These are phyloP conservation scores for Apiospora phragmitis DNA, from an alignment of 2,329 filamentous ascomycete species.

Conservation along the genomic window DNA sequence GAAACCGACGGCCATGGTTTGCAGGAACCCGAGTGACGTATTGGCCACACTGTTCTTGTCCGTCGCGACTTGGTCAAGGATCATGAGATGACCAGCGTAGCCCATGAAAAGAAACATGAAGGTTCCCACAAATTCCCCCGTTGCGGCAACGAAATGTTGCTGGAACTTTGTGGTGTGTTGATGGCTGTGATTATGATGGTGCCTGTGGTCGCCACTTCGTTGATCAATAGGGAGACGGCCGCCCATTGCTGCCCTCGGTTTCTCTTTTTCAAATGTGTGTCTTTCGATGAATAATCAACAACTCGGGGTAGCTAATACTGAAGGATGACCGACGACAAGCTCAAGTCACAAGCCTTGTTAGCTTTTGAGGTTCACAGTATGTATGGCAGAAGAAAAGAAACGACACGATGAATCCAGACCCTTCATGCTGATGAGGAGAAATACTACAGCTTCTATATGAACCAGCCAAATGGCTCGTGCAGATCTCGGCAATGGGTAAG, in stretches of 20 bases:
- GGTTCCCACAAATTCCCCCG: constrained; percentile 43
- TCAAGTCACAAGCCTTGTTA: background rate
- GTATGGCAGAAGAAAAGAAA: background rate
- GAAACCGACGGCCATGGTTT: constrained; percentile 37
- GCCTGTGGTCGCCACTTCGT: background rate
- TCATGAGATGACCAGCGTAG: constrained; percentile 36
- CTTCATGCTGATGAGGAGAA: background rate
- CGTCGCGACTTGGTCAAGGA: constrained; percentile 13
- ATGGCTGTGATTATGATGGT: background rate
- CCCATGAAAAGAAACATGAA: constrained; percentile 44
- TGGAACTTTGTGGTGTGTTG: constrained; percentile 15
- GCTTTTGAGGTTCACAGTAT: background rate
- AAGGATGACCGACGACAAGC: too few species aligned
- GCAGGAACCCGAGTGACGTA: background rate
- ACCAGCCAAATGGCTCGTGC: background rate
- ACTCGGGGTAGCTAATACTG: too few species aligned
- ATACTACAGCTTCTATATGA: background rate
- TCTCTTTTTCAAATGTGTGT: background rate
- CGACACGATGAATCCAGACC: background rate
- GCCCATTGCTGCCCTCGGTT: background rate
- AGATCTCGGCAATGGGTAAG: background rate
- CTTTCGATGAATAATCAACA: background rate
- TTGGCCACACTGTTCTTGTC: background rate
- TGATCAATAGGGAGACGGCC: background rate
- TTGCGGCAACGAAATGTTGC: constrained; percentile 35